Evolutionary conservation across 106 monocot species (phyloP).

Genomic region (Dendrobium huoshanense): DNA sequence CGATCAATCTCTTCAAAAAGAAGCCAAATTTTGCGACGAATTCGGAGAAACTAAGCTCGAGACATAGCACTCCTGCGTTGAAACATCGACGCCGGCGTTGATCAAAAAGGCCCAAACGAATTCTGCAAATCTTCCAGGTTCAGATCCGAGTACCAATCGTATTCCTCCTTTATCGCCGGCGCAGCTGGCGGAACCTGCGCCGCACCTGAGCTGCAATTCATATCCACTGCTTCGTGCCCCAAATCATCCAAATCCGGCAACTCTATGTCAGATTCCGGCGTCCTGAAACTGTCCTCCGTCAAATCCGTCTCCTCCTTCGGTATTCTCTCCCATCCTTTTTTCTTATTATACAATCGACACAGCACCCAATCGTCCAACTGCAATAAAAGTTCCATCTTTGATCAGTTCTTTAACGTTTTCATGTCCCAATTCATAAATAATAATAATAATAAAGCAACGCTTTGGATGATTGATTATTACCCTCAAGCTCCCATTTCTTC

Average conservation of each 20-base stretch:
- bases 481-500: slow-evolving; percentile 9
- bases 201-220: not conserved
- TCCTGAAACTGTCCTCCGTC: slow-evolving; percentile 19
- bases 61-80: not conserved
- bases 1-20: not conserved
- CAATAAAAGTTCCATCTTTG: not conserved
- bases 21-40: not conserved
- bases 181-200: not conserved
- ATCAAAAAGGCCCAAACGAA: slow-evolving; percentile 1
- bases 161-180: not conserved
- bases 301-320: slow-evolving; percentile 1
- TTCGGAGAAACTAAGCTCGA: not conserved
- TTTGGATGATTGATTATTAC: slow-evolving; percentile 1
- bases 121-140: slow-evolving; percentile 9
- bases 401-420: not conserved
- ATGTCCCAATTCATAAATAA: not conserved
- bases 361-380: slow-evolving; percentile 44
- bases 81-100: not conserved
- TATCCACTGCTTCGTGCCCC: not conserved
- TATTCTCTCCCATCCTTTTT: slow-evolving; percentile 27
- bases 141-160: slow-evolving; percentile 8
- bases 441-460: not conserved
- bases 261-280: slow-evolving; percentile 35
- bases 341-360: slow-evolving; percentile 42
- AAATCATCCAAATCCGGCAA: slow-evolving; percentile 5